Evolutionary conservation across 371 early-diverging fungal species (phyloP).

Genomic region (Saksenaea oblongispora): DNA sequence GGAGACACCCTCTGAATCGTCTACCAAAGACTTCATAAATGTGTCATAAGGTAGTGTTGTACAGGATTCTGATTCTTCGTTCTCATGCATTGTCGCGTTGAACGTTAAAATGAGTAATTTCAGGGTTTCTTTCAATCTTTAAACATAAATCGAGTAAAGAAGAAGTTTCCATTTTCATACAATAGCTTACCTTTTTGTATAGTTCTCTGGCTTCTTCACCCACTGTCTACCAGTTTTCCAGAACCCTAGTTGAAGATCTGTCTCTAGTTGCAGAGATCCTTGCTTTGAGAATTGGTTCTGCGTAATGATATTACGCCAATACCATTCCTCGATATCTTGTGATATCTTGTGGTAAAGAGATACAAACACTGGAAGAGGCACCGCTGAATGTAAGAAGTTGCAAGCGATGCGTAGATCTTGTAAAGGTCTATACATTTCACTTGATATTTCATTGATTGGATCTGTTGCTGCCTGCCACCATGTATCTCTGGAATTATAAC

Average conservation of each 20-base stretch:
- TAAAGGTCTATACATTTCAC: slow-evolving; percentile 63
- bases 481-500: slow-evolving; percentile 12
- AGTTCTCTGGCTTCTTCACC: slow-evolving; percentile 61
- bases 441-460: slow-evolving; percentile 49
- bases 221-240: slow-evolving; percentile 54
- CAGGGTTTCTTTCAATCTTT: slow-evolving; percentile 46
- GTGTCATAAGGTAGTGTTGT: slow-evolving; percentile 30
- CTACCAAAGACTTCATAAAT: slow-evolving; percentile 47
- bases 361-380: slow-evolving; percentile 54
- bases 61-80: slow-evolving; percentile 17
- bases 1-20: slow-evolving; percentile 18
- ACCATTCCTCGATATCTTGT: slow-evolving; percentile 62
- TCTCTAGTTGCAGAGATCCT: slow-evolving; percentile 55
- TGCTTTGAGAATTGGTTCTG: slow-evolving; percentile 57
- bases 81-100: slow-evolving; percentile 10
- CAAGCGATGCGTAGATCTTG: slow-evolving; percentile 50
- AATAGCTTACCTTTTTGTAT: slow-evolving; percentile 39
- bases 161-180: neutral
- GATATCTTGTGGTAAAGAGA: slow-evolving; percentile 46
- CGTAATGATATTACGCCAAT: slow-evolving; percentile 60
- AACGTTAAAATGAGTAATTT: slow-evolving; percentile 43
- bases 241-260: slow-evolving; percentile 60
- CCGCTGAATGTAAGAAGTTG: slow-evolving; percentile 40
- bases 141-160: slow-evolving; percentile 9
- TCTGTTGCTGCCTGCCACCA: slow-evolving; percentile 34